phyloP scores from a whole-genome alignment of 164 flowering plant genomes.

The Aristolochia californica region DNA sequence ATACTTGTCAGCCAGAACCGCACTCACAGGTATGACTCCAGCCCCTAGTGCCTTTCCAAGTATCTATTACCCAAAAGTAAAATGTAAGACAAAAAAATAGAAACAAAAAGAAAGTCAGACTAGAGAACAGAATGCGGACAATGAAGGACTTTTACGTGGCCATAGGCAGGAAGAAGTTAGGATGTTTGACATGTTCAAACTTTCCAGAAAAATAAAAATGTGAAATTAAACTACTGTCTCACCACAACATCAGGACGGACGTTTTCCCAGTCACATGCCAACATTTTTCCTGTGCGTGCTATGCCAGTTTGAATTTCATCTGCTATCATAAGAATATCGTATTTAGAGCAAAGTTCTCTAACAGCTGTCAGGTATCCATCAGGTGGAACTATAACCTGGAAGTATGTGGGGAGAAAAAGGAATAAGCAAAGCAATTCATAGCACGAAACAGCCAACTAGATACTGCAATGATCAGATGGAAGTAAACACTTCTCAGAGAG shows the following conservation, averaged over 20 bases:
- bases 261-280: slow-evolving; percentile 96
- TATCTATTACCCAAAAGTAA: slow-evolving; percentile 31
- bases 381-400: slow-evolving; percentile 81
- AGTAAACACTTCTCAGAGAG: too few species aligned
- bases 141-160: not conserved
- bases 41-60: slow-evolving; percentile 96
- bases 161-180: not conserved
- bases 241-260: slow-evolving; percentile 94
- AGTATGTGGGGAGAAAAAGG: not conserved
- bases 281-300: slow-evolving; percentile 80
- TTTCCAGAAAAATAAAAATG: not conserved
- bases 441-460: not conserved
- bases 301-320: slow-evolving; percentile 97
- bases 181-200: not conserved
- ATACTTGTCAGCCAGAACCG: slow-evolving; percentile 91
- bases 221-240: slow-evolving; percentile 11
- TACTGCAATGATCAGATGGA: not conserved
- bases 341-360: slow-evolving; percentile 76
- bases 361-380: slow-evolving; percentile 84
- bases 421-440: not conserved
- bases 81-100: not conserved
- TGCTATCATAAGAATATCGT: slow-evolving; percentile 85
- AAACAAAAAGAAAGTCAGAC: not conserved
- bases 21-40: slow-evolving; percentile 92
- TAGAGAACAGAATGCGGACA: not conserved